Percentiles rank a stretch among this genome's conserved stretches.
phyloP scores from a whole-genome alignment of 768 basidiomycete species.

The Mycena albidolilacea region DNA sequence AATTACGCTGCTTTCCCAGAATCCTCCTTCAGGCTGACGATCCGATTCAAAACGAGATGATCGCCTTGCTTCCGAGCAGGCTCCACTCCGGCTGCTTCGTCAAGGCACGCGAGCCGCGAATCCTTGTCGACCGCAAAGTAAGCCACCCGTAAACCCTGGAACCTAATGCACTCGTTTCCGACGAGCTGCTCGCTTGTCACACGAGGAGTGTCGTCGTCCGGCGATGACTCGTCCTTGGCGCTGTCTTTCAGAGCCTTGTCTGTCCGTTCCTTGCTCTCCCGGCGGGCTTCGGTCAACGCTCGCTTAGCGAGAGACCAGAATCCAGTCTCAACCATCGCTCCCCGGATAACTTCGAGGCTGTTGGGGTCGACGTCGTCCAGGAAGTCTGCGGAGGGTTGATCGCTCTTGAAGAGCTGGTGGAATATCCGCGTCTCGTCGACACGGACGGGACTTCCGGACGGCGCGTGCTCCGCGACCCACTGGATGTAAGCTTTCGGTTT shows the following conservation, averaged over 20 bases:
- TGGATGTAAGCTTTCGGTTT: conserved; percentile 97
- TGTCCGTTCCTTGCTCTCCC: conserved; percentile 75
- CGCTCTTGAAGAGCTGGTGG: conserved; percentile 94
- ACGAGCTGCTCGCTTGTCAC: conserved; percentile 85
- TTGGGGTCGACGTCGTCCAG: conserved; percentile 86
- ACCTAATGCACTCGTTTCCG: conserved; percentile 93
- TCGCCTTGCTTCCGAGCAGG: conserved; percentile 76
- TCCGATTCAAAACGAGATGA: conserved; percentile 88
- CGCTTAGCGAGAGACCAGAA: conserved; percentile 89
- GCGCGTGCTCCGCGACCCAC: conserved; percentile 92
- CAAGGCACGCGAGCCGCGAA: conserved; percentile 74
- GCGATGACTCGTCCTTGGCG: conserved; percentile 49
- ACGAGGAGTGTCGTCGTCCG: conserved; percentile 72
- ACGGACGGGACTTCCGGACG: conserved; percentile 84
- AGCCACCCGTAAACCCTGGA: conserved; percentile 96
- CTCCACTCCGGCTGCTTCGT: conserved; percentile 61
- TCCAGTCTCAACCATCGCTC: conserved; percentile 89
- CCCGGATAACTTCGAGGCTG: conserved; percentile 84
- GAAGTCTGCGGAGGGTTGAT: conserved; percentile 90
- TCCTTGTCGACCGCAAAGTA: conserved; percentile 97
- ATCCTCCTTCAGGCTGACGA: conserved; percentile 96
- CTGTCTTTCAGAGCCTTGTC: conserved; percentile 70
- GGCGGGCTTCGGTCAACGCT: conserved; percentile 73
- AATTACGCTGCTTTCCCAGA: conserved; percentile 70
- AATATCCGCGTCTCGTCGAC: conserved; percentile 95